Percentiles rank a stretch among this genome's conserved stretches.
Conservation (phyloP, 768 basidiomycete genomes). For the Phylloporus sp. region DNA sequence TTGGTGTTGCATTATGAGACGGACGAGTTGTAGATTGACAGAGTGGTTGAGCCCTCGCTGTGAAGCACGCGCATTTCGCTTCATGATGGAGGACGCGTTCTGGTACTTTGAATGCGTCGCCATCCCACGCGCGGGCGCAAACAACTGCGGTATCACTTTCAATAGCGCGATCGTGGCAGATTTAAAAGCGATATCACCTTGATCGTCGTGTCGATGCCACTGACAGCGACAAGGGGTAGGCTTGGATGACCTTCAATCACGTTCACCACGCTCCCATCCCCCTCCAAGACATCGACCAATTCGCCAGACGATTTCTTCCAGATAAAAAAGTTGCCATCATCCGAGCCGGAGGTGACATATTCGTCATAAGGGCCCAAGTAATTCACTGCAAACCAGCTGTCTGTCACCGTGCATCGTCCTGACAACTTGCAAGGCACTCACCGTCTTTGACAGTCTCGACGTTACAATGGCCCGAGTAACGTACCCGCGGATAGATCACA, state of each 20-base stretch:
- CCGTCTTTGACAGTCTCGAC: constrained; percentile 86
- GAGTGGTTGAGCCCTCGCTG: constrained; percentile 18
- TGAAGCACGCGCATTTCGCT: constrained; percentile 45
- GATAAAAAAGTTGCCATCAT: constrained; percentile 84
- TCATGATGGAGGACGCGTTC: constrained; percentile 52
- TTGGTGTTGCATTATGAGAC: constrained; percentile 32
- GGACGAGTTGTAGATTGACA: constrained; percentile 24
- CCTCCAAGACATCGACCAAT: constrained; percentile 77
- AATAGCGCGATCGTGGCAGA: not conserved
- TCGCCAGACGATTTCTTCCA: constrained; percentile 70
- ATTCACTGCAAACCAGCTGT: constrained; percentile 52
- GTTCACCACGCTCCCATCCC: constrained; percentile 79
- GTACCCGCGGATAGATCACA: constrained; percentile 57
- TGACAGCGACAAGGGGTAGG: constrained; percentile 77
- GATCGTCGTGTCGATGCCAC: constrained; percentile 81
- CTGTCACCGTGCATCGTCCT: not conserved
- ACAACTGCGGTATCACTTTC: constrained; percentile 45
- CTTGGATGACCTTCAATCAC: constrained; percentile 80
- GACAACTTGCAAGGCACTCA: constrained; percentile 31
- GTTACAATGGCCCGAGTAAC: constrained; percentile 71
- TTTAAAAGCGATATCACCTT: constrained; percentile 48
- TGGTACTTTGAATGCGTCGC: constrained; percentile 54
- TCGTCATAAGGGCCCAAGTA: constrained; percentile 79
- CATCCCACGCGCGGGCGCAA: constrained; percentile 49
- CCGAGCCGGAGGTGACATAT: constrained; percentile 77